phyloP scores from a whole-genome alignment of 2,329 filamentous ascomycete species.

The Verticillium zaregamsianum region DNA sequence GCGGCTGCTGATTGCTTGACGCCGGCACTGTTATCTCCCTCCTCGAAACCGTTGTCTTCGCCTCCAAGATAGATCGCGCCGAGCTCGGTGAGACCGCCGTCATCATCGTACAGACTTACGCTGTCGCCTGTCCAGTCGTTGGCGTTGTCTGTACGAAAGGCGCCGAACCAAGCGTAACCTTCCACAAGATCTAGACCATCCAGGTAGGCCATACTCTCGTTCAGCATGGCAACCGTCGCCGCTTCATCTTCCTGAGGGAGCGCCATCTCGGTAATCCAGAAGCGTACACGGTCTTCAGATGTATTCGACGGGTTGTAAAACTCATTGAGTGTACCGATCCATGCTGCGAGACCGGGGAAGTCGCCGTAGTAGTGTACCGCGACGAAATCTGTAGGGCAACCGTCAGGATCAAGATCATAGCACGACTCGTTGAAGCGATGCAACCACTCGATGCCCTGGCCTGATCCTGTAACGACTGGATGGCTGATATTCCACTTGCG shows the following conservation, averaged over 20 bases:
- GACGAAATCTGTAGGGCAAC: constrained; percentile 35
- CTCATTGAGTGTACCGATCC: constrained; percentile 27
- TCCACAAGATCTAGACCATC: constrained; percentile 27
- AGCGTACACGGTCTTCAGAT: constrained; percentile 14
- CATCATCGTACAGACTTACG: constrained; percentile 29
- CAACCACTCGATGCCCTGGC: constrained; percentile 32
- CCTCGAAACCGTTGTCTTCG: constrained; percentile 29
- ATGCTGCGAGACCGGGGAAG: constrained; percentile 27
- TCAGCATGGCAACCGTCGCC: constrained; percentile 34
- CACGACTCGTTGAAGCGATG: constrained; percentile 34
- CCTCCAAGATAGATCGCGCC: constrained; percentile 35
- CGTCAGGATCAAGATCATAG: constrained; percentile 29
- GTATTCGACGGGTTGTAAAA: constrained; percentile 25
- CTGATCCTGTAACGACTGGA: constrained; percentile 35
- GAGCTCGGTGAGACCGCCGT: constrained; percentile 32
- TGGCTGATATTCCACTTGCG: constrained; percentile 34
- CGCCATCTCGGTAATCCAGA: constrained; percentile 38
- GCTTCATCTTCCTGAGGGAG: constrained; percentile 27
- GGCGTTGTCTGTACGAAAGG: constrained; percentile 30
- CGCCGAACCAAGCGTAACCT: constrained; percentile 37
- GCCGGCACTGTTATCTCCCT: constrained; percentile 19
- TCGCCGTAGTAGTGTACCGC: constrained; percentile 37
- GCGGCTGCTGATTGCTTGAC: not conserved
- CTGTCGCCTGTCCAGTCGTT: constrained; percentile 34
- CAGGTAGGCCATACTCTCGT: constrained; percentile 29